Conservation (phyloP, 1,284 basidiomycete genomes). For the Moesziomyces antarcticus region DNA sequence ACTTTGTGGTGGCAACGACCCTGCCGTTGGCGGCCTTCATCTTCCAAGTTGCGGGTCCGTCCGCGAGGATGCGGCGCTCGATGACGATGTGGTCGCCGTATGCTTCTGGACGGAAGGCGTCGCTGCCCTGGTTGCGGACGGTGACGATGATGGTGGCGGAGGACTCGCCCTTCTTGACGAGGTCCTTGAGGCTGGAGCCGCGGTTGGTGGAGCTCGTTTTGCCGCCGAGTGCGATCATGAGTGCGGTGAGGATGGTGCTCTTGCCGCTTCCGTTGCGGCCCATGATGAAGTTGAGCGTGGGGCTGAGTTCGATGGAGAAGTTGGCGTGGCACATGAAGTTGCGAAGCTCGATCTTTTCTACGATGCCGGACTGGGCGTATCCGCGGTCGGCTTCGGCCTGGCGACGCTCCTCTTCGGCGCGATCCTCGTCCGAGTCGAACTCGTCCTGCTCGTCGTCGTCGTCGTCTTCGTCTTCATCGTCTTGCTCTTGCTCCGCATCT, state of each 20-base stretch:
- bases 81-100: slow-evolving; percentile 88
- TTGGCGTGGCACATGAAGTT: slow-evolving; percentile 97
- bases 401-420: slow-evolving; percentile 21
- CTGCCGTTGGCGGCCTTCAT: slow-evolving; percentile 78
- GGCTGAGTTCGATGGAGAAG: slow-evolving; percentile 79
- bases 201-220: slow-evolving; percentile 85
- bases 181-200: slow-evolving; percentile 84
- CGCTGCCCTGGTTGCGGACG: slow-evolving; percentile 87
- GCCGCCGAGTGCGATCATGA: slow-evolving; percentile 92
- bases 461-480: slow-evolving; percentile 11
- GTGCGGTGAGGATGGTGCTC: slow-evolving; percentile 91
- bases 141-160: slow-evolving; percentile 81
- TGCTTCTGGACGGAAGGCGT: slow-evolving; percentile 83
- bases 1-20: slow-evolving; percentile 80
- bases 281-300: slow-evolving; percentile 96
- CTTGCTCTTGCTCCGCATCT: slow-evolving; percentile 16
- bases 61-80: slow-evolving; percentile 81
- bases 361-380: slow-evolving; percentile 76
- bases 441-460: slow-evolving; percentile 38
- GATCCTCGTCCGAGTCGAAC: slow-evolving; percentile 30
- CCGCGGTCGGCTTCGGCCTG: slow-evolving; percentile 26
- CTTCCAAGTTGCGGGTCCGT: slow-evolving; percentile 82
- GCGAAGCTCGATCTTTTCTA: slow-evolving; percentile 84
- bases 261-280: slow-evolving; percentile 81
- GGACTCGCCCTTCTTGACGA: slow-evolving; percentile 87